Evolutionary conservation across 78 protist genomes (phyloP).

Genomic region (Goniomonas avonlea): DNA sequence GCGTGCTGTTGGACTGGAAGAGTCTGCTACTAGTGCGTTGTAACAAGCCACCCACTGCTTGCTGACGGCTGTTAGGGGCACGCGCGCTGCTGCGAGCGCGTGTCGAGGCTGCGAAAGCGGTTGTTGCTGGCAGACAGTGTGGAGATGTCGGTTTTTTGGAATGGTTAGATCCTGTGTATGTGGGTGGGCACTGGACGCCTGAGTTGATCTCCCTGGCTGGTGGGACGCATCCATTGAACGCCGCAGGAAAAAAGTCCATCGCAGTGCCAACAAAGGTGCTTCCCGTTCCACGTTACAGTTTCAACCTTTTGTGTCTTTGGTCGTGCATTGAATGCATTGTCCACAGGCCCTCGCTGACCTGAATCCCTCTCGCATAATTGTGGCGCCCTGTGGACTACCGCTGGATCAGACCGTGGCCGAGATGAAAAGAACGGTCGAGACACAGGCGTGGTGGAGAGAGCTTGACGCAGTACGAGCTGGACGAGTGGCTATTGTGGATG

Average conservation of each 20-base stretch:
- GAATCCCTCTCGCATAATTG: no score
- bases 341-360: no score
- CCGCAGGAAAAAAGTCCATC: background rate
- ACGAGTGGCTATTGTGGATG: conserved; percentile 38
- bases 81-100: background rate
- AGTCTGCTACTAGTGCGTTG: background rate
- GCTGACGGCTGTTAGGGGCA: background rate
- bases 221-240: conserved; percentile 32
- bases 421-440: no score
- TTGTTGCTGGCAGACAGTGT: background rate
- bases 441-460: background rate
- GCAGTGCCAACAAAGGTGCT: background rate
- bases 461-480: conserved; percentile 14
- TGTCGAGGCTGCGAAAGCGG: background rate
- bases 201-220: conserved; percentile 41
- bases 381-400: no score
- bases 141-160: conserved; percentile 40
- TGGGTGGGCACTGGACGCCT: conserved; percentile 56
- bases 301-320: background rate
- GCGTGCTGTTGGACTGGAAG: conserved; percentile 14
- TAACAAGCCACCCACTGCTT: background rate
- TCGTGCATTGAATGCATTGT: background rate
- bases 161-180: conserved; percentile 37
- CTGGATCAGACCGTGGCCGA: no score
- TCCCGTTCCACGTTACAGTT: background rate